Base-by-base conservation (phyloP, 192 early-diverging fungal genomes). In the Jimgerdemannia lactiflua region DNA sequence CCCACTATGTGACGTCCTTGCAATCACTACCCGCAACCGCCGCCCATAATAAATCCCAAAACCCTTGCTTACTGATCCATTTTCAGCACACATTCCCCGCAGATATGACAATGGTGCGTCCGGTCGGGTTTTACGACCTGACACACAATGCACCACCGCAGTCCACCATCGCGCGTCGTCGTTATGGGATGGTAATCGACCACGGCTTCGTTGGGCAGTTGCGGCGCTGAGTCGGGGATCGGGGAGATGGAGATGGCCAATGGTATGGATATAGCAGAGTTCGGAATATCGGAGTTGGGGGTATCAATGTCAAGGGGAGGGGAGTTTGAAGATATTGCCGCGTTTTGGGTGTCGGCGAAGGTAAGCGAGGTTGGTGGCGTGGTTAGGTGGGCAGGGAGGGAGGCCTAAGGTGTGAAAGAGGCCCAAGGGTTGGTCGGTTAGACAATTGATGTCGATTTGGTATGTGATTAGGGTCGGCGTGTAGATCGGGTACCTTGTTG, bases 91-190 rank as follows among this genome's bases (percentile, higher is more conserved):
- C 87, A 88, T 8, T 68, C 65, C 65, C 82, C 78, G 73, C 87
- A 88, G 20, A 82, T 82, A 39, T 81, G 77, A 71, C 87, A 88
- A 65, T 88, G 87, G 72, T 88, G 87, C 65, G 84, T 80, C 18
- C 87, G 79, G 67, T 88, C 87, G 4, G 87, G 85, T 39, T 86
- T 88, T 78, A 78, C 80, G 20, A 84, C 76, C 49, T 80, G 71
- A 64, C 87, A 88, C 11, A 11, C 67, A 14, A 79, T 70, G 64
- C 83, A 84, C 80, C 80, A 84, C 18, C 75, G 66, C 64, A 73
- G 44, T 41, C 73, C 54, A 20, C 74, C 71, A 14, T 59, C 14
- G 6, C 20, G 73, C 74, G 40, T 67, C 44, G 69, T 75, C 70
- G 41, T 78, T 68, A 64, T 77, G 76, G 69, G 77, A 78, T 77